Evolutionary conservation across 2,329 filamentous ascomycete genomes (phyloP).

Genomic region (Triangularia setosa): DNA sequence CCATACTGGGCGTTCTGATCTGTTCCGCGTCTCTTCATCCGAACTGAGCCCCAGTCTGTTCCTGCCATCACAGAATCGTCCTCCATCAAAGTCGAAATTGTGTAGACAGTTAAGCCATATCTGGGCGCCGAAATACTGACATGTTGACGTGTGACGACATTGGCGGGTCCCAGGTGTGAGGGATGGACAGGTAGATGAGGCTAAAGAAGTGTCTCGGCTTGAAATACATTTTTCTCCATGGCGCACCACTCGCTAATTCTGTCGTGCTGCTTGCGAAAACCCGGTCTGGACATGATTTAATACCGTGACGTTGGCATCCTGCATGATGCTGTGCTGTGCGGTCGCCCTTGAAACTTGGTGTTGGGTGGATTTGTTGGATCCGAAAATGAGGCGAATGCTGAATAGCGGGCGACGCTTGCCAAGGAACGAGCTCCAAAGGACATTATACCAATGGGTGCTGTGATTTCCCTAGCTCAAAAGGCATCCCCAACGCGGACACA

Average conservation of each 20-base stretch:
- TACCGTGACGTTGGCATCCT: background rate
- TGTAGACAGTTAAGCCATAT: background rate
- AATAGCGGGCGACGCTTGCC: background rate
- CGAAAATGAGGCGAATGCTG: background rate
- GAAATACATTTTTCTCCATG: background rate
- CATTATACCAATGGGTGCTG: background rate
- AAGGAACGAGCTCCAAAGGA: background rate
- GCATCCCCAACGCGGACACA: slow-evolving; percentile 18
- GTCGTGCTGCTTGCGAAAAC: background rate
- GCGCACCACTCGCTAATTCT: background rate
- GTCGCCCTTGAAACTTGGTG: background rate
- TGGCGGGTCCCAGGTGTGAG: background rate
- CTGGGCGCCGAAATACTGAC: background rate
- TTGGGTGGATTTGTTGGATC: background rate
- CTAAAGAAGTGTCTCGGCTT: background rate
- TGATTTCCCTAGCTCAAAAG: background rate
- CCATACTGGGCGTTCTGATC: no score
- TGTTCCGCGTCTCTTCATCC: no score
- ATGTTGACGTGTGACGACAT: background rate
- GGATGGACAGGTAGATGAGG: background rate
- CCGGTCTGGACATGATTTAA: background rate
- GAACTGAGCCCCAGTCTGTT: no score
- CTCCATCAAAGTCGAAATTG: background rate
- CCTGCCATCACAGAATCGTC: background rate
- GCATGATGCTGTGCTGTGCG: background rate